These are phyloP conservation scores for Cerioporus squamosus DNA, from an alignment of 1,284 basidiomycete species.

Conservation along the genomic window DNA sequence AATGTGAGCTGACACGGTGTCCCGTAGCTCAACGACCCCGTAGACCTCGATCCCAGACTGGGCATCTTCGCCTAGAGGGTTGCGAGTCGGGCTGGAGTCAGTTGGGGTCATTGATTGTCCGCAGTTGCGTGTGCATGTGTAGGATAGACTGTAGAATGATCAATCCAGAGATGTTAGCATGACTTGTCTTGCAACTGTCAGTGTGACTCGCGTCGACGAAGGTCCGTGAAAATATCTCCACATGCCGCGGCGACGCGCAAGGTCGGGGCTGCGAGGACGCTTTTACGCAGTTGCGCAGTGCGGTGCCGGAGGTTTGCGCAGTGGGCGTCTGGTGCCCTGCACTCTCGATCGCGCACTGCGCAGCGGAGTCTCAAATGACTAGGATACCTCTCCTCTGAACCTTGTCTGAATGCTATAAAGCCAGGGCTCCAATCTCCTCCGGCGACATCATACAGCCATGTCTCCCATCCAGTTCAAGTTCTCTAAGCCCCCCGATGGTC, in stretches of 20 bases:
- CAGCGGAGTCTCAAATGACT: constrained; percentile 28
- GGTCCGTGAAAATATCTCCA: not conserved
- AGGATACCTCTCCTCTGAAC: constrained; percentile 5
- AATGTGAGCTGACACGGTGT: constrained; percentile 3
- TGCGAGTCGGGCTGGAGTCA: not conserved
- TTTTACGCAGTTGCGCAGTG: constrained; percentile 15
- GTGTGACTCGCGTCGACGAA: not conserved
- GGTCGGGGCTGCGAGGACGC: not conserved
- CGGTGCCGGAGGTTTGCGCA: constrained; percentile 21
- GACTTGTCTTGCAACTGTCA: constrained; percentile 4
- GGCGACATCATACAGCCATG: constrained; percentile 28
- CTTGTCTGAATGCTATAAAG: too few relatives aligned
- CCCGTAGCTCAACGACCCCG: constrained; percentile 70
- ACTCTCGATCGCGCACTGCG: constrained; percentile 24
- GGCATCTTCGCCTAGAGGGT: constrained; percentile 65
- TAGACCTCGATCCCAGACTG: constrained; percentile 63
- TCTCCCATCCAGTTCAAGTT: constrained; percentile 37
- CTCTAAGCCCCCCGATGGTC: constrained; percentile 33
- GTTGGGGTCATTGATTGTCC: not conserved
- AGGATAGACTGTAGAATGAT: constrained; percentile 15
- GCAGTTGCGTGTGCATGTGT: constrained; percentile 11
- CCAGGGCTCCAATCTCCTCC: not conserved
- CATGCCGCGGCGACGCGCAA: not conserved
- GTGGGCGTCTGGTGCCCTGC: constrained; percentile 3
- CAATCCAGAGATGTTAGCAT: not conserved